phyloP scores from a whole-genome alignment of 1,139 yeast species.

The Scheffersomyces insectosa region DNA sequence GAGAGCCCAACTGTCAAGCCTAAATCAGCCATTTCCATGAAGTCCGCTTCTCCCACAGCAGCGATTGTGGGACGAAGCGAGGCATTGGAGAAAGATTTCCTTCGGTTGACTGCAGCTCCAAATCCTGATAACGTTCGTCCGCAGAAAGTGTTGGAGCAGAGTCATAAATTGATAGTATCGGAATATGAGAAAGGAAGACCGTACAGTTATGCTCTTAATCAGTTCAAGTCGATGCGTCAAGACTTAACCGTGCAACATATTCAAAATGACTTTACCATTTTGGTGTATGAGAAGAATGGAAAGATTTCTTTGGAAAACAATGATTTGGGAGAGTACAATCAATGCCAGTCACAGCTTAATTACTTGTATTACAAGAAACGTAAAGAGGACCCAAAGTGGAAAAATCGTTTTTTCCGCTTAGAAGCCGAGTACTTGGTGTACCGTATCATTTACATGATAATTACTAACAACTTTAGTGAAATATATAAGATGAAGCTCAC shows the following conservation, averaged over 20 bases:
- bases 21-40: slow-evolving; percentile 4
- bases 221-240: slow-evolving; percentile 87
- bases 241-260: slow-evolving; percentile 93
- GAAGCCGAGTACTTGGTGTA: slow-evolving; percentile 72
- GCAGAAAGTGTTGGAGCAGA: slow-evolving; percentile 53
- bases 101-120: slow-evolving; percentile 88
- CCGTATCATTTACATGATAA: slow-evolving; percentile 71
- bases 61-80: slow-evolving; percentile 64
- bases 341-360: slow-evolving; percentile 83
- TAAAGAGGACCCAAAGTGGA: slow-evolving; percentile 5
- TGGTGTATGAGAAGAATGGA: slow-evolving; percentile 85
- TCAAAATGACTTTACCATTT: slow-evolving; percentile 71
- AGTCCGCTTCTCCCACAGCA: slow-evolving; percentile 1
- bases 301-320: slow-evolving; percentile 78
- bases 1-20: slow-evolving; percentile 20
- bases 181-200: slow-evolving; percentile 57
- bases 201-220: slow-evolving; percentile 83
- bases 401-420: slow-evolving; percentile 14
- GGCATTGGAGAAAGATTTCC: slow-evolving; percentile 70
- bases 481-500: slow-evolving; percentile 37
- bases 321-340: slow-evolving; percentile 93
- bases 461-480: slow-evolving; percentile 68
- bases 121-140: slow-evolving; percentile 86
- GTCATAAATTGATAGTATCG: slow-evolving; percentile 54
- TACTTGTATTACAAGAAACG: slow-evolving; percentile 48